These are phyloP conservation scores for Saturnispora serradocipensis DNA, from an alignment of 805 yeast species.

Conservation along the genomic window DNA sequence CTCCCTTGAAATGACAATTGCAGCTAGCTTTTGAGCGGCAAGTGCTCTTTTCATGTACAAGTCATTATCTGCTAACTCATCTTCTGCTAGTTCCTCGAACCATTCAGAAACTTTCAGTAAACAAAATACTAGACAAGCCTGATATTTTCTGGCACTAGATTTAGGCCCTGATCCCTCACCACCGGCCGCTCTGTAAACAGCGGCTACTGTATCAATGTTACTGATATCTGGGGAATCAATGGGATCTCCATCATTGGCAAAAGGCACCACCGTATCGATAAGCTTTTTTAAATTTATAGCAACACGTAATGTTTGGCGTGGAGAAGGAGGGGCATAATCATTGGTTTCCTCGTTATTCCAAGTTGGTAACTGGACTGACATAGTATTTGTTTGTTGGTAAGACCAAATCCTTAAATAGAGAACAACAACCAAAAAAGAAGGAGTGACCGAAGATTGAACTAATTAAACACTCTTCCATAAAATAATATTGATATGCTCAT, in stretches of 20 bases:
- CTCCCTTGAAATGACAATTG: slow-evolving; percentile 56
- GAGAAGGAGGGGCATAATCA: slow-evolving; percentile 38
- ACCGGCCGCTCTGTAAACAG: slow-evolving; percentile 70
- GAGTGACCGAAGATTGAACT: background rate
- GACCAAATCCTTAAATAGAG: background rate
- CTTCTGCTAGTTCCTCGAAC: slow-evolving; percentile 53
- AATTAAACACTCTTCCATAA: background rate
- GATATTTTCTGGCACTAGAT: slow-evolving; percentile 50
- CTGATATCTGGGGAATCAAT: slow-evolving; percentile 42
- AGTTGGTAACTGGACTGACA: slow-evolving; percentile 16
- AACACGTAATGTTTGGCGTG: slow-evolving; percentile 60
- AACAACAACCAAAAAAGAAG: background rate
- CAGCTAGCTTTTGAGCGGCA: slow-evolving; percentile 71
- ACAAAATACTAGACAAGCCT: slow-evolving; percentile 60
- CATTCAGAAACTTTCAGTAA: slow-evolving; percentile 69
- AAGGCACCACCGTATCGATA: slow-evolving; percentile 61
- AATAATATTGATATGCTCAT: background rate
- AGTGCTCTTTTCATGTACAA: slow-evolving; percentile 50
- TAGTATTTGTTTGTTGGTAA: background rate
- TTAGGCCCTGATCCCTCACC: slow-evolving; percentile 59
- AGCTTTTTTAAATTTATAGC: slow-evolving; percentile 65
- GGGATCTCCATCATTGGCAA: slow-evolving; percentile 31
- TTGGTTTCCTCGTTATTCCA: slow-evolving; percentile 26
- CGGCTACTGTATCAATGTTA: slow-evolving; percentile 46
- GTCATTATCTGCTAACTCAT: slow-evolving; percentile 60